A percentile compares a stretch with the other conserved stretches of the same genome.
These are phyloP conservation scores for Tephrocybe sp. DNA, from an alignment of 768 basidiomycete species.

Conservation along the genomic window DNA sequence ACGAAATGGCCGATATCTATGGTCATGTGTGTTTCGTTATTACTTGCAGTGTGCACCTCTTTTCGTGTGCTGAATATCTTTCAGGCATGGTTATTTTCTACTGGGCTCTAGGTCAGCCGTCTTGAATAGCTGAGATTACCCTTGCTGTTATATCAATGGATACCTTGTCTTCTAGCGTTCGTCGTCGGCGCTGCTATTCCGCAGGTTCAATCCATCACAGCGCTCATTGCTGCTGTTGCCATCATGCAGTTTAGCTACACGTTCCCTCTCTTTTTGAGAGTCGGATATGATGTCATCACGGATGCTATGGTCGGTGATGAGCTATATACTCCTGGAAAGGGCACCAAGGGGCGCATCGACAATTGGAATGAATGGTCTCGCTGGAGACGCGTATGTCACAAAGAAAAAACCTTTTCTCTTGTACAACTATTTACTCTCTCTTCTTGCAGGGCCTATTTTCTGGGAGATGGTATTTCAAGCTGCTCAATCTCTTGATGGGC, in stretches of 20 bases:
- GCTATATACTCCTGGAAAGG: conserved; percentile 26
- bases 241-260: conserved; percentile 62
- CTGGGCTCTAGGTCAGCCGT: conserved; percentile 39
- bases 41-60: conserved; percentile 1
- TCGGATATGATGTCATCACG: conserved; percentile 38
- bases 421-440: background rate
- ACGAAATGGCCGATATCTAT: conserved; percentile 38
- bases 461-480: conserved; percentile 43
- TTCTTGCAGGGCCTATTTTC: conserved; percentile 37
- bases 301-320: conserved; percentile 38
- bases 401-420: background rate
- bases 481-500: conserved; percentile 46
- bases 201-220: conserved; percentile 52
- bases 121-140: too few species aligned
- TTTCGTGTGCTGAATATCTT: conserved; percentile 1
- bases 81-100: conserved; percentile 36
- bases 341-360: conserved; percentile 31
- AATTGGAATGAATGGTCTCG: conserved; percentile 40
- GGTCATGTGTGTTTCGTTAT: conserved; percentile 33
- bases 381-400: conserved; percentile 37
- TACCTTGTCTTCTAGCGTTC: too few species aligned
- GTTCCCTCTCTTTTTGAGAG: conserved; percentile 44
- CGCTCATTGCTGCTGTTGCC: conserved; percentile 54
- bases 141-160: too few species aligned
- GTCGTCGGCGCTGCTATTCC: conserved; percentile 58